Percentiles rank a stretch among this genome's conserved stretches.
phyloP scores from a whole-genome alignment of 75 land plant genomes.

The Larix kaempferi region DNA sequence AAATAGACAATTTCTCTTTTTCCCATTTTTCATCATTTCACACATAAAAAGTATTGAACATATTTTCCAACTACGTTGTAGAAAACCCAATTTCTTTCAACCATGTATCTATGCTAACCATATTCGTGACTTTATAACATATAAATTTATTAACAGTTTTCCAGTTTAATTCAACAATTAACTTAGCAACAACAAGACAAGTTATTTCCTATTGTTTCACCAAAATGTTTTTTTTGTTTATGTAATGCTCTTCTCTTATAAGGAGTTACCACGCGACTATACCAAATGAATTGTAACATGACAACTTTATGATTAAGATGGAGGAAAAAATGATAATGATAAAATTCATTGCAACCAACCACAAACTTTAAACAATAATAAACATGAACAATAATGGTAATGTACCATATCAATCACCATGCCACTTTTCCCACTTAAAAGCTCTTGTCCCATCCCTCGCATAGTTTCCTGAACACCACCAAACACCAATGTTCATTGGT shows the following conservation, averaged over 20 bases:
- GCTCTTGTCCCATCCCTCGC: slow-evolving; percentile 99
- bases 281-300: slow-evolving; percentile 31
- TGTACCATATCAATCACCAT: slow-evolving; percentile 75
- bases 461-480: slow-evolving; percentile 91
- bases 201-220: slow-evolving; percentile 39
- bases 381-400: too few species aligned
- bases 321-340: too few species aligned
- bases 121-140: neutral
- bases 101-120: neutral
- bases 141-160: neutral
- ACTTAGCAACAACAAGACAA: neutral
- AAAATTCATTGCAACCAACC: too few species aligned
- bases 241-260: slow-evolving; percentile 51
- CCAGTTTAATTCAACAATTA: neutral
- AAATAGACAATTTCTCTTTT: too few species aligned
- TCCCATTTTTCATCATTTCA: too few species aligned
- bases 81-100: neutral
- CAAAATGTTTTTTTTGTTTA: slow-evolving; percentile 30
- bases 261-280: slow-evolving; percentile 55
- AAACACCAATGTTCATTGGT: slow-evolving; percentile 84
- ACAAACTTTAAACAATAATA: too few species aligned
- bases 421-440: slow-evolving; percentile 74
- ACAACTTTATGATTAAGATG: too few species aligned
- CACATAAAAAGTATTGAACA: too few species aligned
- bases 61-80: too few species aligned